Percentiles rank a stretch among this genome's conserved stretches.
Conservation (phyloP, 73 alveolate genomes). For the Effrenium voratum region DNA sequence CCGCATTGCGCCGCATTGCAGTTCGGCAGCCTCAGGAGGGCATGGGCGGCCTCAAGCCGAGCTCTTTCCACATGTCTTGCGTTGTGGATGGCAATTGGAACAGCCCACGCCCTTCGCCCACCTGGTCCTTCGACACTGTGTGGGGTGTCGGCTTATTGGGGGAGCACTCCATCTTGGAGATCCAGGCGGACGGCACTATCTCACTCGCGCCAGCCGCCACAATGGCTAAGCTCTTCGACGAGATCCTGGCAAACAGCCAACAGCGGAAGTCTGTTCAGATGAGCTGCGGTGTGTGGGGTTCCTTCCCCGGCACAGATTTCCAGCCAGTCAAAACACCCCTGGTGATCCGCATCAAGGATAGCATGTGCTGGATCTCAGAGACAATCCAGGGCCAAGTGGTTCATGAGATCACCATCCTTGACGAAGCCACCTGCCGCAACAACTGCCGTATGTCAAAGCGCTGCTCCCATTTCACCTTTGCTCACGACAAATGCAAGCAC, state of each 20-base stretch:
- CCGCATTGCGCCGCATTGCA: no score
- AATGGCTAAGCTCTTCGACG: constrained; percentile 21
- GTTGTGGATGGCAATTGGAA: constrained; percentile 30
- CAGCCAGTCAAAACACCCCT: not conserved
- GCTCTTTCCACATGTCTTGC: constrained; percentile 30
- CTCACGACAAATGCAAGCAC: constrained; percentile 81
- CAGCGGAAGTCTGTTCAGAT: constrained; percentile 32
- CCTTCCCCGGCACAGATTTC: constrained; percentile 49
- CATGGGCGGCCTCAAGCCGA: constrained; percentile 61
- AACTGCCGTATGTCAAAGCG: constrained; percentile 58
- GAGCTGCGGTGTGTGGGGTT: constrained; percentile 45
- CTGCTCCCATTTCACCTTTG: constrained; percentile 51
- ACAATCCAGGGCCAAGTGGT: constrained; percentile 41
- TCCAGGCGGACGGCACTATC: constrained; percentile 53
- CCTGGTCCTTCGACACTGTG: constrained; percentile 47
- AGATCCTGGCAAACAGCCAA: constrained; percentile 40
- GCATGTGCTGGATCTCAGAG: constrained; percentile 87
- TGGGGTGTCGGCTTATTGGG: constrained; percentile 62
- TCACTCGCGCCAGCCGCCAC: constrained; percentile 23
- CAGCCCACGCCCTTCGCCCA: not conserved
- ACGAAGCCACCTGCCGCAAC: constrained; percentile 47
- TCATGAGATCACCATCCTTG: not conserved
- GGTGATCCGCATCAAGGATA: constrained; percentile 71
- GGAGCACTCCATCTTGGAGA: constrained; percentile 5
- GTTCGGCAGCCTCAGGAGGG: no score